Evolutionary conservation across 495 filamentous ascomycete genomes (phyloP).

Genomic region (Haplographium delicatum): DNA sequence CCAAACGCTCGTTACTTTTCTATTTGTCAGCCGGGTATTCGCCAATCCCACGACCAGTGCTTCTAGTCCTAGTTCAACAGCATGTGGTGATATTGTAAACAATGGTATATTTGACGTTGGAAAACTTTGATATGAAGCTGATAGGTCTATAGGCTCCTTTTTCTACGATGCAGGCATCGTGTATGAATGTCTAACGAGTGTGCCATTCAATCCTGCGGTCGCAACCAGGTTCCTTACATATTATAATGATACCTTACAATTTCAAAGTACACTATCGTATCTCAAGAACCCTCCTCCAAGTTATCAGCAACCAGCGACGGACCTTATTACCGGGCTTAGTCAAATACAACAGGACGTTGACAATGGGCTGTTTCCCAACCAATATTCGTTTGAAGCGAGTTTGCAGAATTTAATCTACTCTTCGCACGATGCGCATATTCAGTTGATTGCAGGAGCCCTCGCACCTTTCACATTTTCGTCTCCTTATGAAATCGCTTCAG

Average conservation of each 20-base stretch:
- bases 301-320: constrained; percentile 49
- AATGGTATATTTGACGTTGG: neutral
- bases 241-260: constrained; percentile 50
- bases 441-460: constrained; percentile 35
- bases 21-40: too few relatives aligned
- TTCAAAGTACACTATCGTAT: constrained; percentile 50
- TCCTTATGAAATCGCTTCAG: constrained; percentile 37
- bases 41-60: too few relatives aligned
- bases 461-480: constrained; percentile 42
- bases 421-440: constrained; percentile 44
- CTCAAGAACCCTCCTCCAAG: constrained; percentile 49
- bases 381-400: constrained; percentile 48
- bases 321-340: constrained; percentile 42
- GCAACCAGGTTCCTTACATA: constrained; percentile 47
- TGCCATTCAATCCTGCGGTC: constrained; percentile 50
- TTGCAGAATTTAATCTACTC: constrained; percentile 36
- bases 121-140: neutral
- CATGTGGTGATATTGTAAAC: constrained; percentile 14
- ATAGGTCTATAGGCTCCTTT: constrained; percentile 4
- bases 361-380: constrained; percentile 33
- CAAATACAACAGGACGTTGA: constrained; percentile 37
- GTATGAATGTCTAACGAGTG: constrained; percentile 47
- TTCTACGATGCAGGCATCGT: constrained; percentile 36
- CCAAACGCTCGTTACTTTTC: too few relatives aligned
- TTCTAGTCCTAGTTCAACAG: too few relatives aligned